These are phyloP conservation scores for Leptomonas seymouri DNA, from an alignment of 208 protist genomes.

Conservation along the genomic window DNA sequence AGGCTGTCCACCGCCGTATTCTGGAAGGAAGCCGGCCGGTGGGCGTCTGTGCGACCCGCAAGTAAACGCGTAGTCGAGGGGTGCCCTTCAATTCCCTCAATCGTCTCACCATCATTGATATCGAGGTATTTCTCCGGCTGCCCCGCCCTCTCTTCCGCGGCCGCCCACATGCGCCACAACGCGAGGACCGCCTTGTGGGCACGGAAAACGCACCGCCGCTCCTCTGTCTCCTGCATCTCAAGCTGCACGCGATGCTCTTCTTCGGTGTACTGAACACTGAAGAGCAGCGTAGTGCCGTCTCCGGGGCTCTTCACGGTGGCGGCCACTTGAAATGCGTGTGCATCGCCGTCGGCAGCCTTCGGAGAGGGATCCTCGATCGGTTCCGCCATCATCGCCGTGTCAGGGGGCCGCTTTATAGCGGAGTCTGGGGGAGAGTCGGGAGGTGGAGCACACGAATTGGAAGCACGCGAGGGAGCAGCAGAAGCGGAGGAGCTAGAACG, in stretches of 20 bases:
- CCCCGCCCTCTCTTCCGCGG: neutral
- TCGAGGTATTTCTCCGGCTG: neutral
- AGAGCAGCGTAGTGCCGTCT: slow-evolving; percentile 9
- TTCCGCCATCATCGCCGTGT: slow-evolving; percentile 1
- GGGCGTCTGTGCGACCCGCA: neutral
- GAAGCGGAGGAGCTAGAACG: slow-evolving; percentile 1
- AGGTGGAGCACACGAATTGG: slow-evolving; percentile 12
- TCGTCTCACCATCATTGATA: too few relatives aligned
- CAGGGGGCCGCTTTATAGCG: slow-evolving; percentile 9
- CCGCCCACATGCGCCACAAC: slow-evolving; percentile 37
- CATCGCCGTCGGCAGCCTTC: neutral
- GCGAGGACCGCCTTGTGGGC: slow-evolving; percentile 31
- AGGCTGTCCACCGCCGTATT: neutral
- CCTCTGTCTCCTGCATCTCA: slow-evolving; percentile 32
- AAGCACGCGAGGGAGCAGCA: neutral
- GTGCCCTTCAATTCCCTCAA: neutral
- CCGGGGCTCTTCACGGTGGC: neutral
- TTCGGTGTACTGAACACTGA: slow-evolving; percentile 28
- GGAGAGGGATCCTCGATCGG: neutral
- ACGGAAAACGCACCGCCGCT: slow-evolving; percentile 37
- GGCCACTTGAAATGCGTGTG: neutral
- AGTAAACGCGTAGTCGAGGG: neutral
- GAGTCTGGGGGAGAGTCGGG: slow-evolving; percentile 15
- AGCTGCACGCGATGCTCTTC: slow-evolving; percentile 38
- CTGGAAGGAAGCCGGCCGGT: neutral